A percentile compares a stretch with the other conserved stretches of the same genome.
These are phyloP conservation scores for Tetrapisispora taiwanensis DNA, from an alignment of 805 yeast genomes.

Conservation along the genomic window DNA sequence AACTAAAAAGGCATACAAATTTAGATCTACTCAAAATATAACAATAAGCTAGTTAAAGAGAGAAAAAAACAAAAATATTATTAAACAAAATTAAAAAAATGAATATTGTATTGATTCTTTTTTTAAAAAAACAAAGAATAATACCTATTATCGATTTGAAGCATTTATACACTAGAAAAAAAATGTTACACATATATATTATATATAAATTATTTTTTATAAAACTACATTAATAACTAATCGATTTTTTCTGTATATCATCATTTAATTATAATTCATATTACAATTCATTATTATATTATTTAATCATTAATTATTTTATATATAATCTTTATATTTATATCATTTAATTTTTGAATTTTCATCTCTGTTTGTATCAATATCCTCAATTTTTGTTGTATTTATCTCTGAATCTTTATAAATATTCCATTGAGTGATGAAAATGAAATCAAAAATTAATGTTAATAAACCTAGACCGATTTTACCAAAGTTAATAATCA, in stretches of 20 bases:
- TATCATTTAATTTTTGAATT: not conserved
- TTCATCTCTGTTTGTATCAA: not conserved
- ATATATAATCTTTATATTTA: too few relatives aligned
- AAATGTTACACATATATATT: not conserved
- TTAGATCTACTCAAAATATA: constrained; percentile 5
- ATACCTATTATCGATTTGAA: not conserved
- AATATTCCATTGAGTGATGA: constrained; percentile 31
- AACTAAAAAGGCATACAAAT: constrained; percentile 26
- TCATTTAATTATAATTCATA: not conserved
- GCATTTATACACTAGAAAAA: not conserved
- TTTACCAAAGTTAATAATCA: constrained; percentile 32
- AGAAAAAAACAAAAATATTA: too few relatives aligned
- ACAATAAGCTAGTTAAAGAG: not conserved
- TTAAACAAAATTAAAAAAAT: too few relatives aligned
- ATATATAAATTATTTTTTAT: not conserved
- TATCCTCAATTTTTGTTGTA: not conserved
- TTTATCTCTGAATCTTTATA: constrained; percentile 8
- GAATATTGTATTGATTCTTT: too few relatives aligned
- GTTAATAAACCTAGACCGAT: constrained; percentile 33
- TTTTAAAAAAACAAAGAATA: too few relatives aligned
- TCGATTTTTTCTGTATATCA: not conserved
- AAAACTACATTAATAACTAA: not conserved
- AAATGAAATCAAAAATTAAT: constrained; percentile 30
- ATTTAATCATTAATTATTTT: not conserved
- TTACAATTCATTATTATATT: not conserved